Conservation (phyloP, 345 rosid species). For the Aquilaria malaccensis region DNA sequence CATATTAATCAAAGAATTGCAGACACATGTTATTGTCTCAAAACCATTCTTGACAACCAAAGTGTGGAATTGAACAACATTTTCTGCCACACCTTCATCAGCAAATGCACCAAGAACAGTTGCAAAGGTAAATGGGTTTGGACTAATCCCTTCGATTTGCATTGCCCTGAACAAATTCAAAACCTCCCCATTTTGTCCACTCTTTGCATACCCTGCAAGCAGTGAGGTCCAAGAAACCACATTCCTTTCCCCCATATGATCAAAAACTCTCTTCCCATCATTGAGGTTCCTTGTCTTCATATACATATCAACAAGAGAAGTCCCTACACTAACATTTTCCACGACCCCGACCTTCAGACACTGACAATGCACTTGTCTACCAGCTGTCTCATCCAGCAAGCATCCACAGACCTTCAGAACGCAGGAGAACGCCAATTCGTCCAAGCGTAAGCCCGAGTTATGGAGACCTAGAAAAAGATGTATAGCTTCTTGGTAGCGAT, state of each 20-base stretch:
- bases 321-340: constrained; percentile 60
- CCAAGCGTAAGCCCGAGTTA: constrained; percentile 37
- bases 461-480: constrained; percentile 43
- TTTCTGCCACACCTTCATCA: constrained; percentile 34
- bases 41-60: constrained; percentile 57
- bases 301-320: constrained; percentile 75
- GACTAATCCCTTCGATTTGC: constrained; percentile 51
- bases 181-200: constrained; percentile 37
- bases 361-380: constrained; percentile 57
- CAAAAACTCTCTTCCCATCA: constrained; percentile 56
- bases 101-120: constrained; percentile 66
- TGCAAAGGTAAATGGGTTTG: constrained; percentile 57
- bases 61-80: constrained; percentile 55
- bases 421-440: constrained; percentile 57
- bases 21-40: constrained; percentile 27
- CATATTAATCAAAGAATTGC: constrained; percentile 70
- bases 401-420: constrained; percentile 57
- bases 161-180: constrained; percentile 41
- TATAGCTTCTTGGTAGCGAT: constrained; percentile 44
- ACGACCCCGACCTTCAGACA: constrained; percentile 55
- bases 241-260: constrained; percentile 54
- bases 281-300: constrained; percentile 46
- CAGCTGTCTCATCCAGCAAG: constrained; percentile 36
- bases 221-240: constrained; percentile 91
- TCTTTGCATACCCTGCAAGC: constrained; percentile 55